A percentile compares a stretch with the other conserved stretches of the same genome.
These are phyloP conservation scores for Venturia pyrina DNA, from an alignment of 2,329 filamentous ascomycete genomes.

Conservation along the genomic window DNA sequence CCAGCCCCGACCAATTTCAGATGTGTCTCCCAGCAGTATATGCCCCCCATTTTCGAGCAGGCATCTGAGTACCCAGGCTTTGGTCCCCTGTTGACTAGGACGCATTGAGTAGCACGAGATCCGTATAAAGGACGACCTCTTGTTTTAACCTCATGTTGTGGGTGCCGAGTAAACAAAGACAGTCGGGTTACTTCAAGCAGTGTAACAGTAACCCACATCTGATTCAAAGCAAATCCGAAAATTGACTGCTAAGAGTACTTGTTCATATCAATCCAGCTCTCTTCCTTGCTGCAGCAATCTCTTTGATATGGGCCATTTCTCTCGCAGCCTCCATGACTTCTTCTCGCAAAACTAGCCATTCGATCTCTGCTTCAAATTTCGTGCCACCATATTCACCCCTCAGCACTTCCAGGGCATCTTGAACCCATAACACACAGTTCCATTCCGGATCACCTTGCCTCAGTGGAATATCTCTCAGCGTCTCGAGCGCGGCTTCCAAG, in stretches of 20 bases:
- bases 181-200: neutral
- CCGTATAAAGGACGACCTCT: no score
- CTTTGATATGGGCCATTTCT: conserved; percentile 2
- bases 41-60: neutral
- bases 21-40: neutral
- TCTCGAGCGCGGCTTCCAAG: neutral
- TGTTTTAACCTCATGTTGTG: no score
- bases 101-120: no score
- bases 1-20: neutral
- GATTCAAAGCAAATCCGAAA: neutral
- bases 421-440: conserved; percentile 1
- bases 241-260: neutral
- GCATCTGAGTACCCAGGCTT: neutral
- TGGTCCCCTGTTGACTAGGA: neutral
- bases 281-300: neutral
- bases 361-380: neutral
- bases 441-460: neutral
- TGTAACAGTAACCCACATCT: neutral
- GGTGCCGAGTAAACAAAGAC: neutral
- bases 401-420: neutral
- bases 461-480: neutral
- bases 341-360: neutral
- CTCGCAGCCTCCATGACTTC: conserved; percentile 3
- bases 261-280: neutral
- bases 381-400: neutral